Evolutionary conservation across 2,329 filamentous ascomycete species (phyloP).

Genomic region (Penicillium sp.): DNA sequence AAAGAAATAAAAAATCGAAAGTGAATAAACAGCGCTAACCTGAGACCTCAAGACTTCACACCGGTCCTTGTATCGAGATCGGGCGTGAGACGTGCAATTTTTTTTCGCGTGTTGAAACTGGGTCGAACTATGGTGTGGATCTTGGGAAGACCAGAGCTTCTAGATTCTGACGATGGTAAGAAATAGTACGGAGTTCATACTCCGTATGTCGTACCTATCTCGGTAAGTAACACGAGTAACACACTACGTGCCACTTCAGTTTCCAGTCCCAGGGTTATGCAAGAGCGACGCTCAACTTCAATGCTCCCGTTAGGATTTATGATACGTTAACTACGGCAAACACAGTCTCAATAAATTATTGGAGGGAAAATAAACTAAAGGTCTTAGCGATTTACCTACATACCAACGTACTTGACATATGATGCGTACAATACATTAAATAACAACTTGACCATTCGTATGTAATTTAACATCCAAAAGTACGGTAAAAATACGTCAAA

Average conservation of each 20-base stretch:
- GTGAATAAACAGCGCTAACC: background rate
- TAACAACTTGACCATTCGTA: rapidly evolving
- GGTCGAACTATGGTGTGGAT: background rate
- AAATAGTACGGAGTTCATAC: no score
- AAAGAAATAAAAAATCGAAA: background rate
- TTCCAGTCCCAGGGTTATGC: background rate
- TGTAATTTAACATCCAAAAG: background rate
- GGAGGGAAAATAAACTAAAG: background rate
- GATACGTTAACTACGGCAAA: background rate
- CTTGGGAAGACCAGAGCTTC: background rate
- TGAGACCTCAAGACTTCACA: background rate
- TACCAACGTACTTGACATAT: background rate
- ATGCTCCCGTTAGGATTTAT: slow-evolving; percentile 1
- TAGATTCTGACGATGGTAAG: background rate
- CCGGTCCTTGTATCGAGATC: background rate
- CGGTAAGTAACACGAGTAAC: background rate
- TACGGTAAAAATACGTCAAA: background rate
- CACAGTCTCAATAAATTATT: background rate
- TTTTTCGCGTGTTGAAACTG: background rate
- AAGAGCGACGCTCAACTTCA: slow-evolving; percentile 7
- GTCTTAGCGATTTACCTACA: background rate
- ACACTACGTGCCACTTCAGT: background rate
- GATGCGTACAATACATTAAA: background rate
- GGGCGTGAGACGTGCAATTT: background rate
- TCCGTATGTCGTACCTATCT: background rate